phyloP scores from a whole-genome alignment of 2,329 filamentous ascomycete genomes.

The Pestalotiopsis sp. region DNA sequence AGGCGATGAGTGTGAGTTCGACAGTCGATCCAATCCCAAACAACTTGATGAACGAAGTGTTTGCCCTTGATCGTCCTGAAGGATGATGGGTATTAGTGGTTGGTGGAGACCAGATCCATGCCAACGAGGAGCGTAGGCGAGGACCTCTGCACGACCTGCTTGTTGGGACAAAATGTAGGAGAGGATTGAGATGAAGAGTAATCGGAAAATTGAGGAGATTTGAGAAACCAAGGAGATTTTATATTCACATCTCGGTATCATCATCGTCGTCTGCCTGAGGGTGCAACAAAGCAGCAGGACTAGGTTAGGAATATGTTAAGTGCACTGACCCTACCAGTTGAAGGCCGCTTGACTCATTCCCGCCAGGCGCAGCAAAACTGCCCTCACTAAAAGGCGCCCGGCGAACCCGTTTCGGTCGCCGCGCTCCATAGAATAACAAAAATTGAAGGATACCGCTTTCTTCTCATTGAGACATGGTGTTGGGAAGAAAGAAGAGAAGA shows the following conservation, averaged over 20 bases:
- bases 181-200: background rate
- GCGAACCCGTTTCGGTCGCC: background rate
- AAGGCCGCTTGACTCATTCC: conserved; percentile 6
- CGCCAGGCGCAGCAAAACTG: background rate
- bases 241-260: background rate
- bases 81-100: background rate
- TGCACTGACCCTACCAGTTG: background rate
- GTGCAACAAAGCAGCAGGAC: background rate
- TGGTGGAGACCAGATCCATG: background rate
- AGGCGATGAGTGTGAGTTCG: background rate
- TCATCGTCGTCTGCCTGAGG: background rate
- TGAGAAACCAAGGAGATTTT: background rate
- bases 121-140: background rate
- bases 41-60: background rate
- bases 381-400: background rate
- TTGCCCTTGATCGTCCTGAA: background rate
- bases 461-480: background rate
- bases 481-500: too few relatives aligned
- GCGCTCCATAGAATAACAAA: background rate
- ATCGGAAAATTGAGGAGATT: background rate
- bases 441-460: background rate
- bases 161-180: background rate
- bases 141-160: background rate
- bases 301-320: too few relatives aligned
- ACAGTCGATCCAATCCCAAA: background rate